These are phyloP conservation scores for Erigeron philadelphicus DNA, from an alignment of 140 eudicot species.

Conservation along the genomic window DNA sequence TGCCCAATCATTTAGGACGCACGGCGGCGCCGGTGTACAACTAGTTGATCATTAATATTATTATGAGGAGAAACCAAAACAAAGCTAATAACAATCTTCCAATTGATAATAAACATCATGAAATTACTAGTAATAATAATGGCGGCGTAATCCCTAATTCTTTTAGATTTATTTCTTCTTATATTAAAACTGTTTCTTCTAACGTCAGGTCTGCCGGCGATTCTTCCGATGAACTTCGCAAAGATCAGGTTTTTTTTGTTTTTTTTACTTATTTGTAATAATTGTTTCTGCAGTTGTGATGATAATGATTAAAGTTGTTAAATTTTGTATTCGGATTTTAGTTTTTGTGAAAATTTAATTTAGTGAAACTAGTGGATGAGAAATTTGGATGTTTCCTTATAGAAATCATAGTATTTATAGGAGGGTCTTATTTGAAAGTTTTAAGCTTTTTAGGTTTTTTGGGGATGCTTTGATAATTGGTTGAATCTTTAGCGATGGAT, in stretches of 20 bases:
- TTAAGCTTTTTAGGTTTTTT: constrained; percentile 18
- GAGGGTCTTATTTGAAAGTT: background rate
- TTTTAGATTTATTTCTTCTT: constrained; percentile 57
- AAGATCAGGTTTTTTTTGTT: constrained; percentile 55
- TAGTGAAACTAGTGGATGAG: constrained; percentile 21
- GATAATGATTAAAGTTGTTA: background rate
- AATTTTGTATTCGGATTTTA: background rate
- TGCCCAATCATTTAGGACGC: constrained; percentile 32
- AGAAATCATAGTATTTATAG: too few relatives aligned
- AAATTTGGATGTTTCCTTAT: constrained; percentile 3
- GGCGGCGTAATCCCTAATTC: constrained; percentile 53
- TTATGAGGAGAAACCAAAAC: constrained; percentile 58
- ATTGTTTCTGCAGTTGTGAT: too few relatives aligned
- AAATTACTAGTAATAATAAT: constrained; percentile 31
- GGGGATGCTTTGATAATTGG: constrained; percentile 7
- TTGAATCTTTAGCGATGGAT: constrained; percentile 11
- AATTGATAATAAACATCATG: constrained; percentile 29
- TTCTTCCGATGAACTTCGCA: constrained; percentile 43
- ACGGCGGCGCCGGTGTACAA: constrained; percentile 31
- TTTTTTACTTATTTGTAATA: background rate
- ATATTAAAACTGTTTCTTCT: constrained; percentile 56
- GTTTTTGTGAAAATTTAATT: constrained; percentile 5
- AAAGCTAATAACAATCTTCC: constrained; percentile 27
- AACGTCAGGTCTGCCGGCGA: constrained; percentile 54
- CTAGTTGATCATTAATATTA: constrained; percentile 23